Evolutionary conservation across 805 yeast species (phyloP).

Genomic region (Teunomyces lycoperdinae): DNA sequence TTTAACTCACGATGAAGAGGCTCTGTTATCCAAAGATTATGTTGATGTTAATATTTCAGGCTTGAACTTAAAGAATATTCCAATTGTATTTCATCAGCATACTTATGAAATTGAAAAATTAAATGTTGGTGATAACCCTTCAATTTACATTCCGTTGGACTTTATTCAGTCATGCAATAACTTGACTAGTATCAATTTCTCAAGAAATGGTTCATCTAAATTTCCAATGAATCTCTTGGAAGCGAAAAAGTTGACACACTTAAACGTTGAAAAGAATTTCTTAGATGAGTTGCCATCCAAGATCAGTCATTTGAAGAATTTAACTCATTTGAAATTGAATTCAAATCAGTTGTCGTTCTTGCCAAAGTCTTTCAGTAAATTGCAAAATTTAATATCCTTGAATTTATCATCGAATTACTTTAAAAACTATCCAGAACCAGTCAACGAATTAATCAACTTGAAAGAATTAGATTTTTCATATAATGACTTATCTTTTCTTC

Average conservation of each 20-base stretch:
- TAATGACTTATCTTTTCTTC: slow-evolving; percentile 63
- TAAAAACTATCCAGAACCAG: slow-evolving; percentile 58
- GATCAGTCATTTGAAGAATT: slow-evolving; percentile 49
- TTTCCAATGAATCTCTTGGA: slow-evolving; percentile 75
- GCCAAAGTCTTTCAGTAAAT: slow-evolving; percentile 58
- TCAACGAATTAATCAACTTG: slow-evolving; percentile 58
- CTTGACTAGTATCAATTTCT: slow-evolving; percentile 62
- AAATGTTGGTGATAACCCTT: slow-evolving; percentile 84
- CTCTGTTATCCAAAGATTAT: slow-evolving; percentile 60
- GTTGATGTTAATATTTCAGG: slow-evolving; percentile 71
- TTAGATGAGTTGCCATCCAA: slow-evolving; percentile 60
- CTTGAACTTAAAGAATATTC: slow-evolving; percentile 77
- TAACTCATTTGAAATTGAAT: slow-evolving; percentile 62
- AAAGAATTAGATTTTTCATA: slow-evolving; percentile 76
- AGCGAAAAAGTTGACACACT: slow-evolving; percentile 60
- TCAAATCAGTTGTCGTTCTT: slow-evolving; percentile 68
- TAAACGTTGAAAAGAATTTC: slow-evolving; percentile 78
- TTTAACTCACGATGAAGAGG: slow-evolving; percentile 66
- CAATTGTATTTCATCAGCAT: slow-evolving; percentile 74
- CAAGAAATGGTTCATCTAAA: slow-evolving; percentile 66
- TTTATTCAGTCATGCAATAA: slow-evolving; percentile 82
- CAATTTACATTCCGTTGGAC: slow-evolving; percentile 77
- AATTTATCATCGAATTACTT: slow-evolving; percentile 80
- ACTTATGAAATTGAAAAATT: slow-evolving; percentile 77
- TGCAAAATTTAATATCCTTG: slow-evolving; percentile 53